Evolutionary conservation across 805 yeast species (phyloP).

Genomic region (Vanderwaltozyma yarrowii): DNA sequence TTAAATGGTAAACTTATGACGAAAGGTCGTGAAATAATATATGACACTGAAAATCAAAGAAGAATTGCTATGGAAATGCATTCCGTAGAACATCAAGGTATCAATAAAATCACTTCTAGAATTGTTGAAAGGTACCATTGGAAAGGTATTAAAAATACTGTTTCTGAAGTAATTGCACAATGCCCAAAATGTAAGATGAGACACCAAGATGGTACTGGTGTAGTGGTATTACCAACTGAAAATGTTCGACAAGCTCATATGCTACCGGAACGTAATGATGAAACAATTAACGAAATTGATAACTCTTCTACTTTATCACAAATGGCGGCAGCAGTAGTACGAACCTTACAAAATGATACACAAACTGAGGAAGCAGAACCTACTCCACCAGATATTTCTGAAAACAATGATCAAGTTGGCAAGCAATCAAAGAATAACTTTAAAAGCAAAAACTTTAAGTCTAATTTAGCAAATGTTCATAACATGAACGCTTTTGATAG

Average conservation of each 20-base stretch:
- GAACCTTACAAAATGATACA: slow-evolving; percentile 12
- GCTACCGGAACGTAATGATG: slow-evolving; percentile 9
- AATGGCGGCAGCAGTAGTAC: slow-evolving; percentile 23
- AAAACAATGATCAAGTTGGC: background rate
- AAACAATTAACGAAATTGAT: slow-evolving; percentile 7
- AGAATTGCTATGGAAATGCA: slow-evolving; percentile 68
- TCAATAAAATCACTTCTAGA: slow-evolving; percentile 72
- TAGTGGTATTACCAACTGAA: slow-evolving; percentile 17
- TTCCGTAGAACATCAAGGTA: slow-evolving; percentile 66
- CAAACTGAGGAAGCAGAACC: slow-evolving; percentile 4
- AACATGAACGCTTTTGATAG: slow-evolving; percentile 21
- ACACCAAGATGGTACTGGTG: slow-evolving; percentile 26
- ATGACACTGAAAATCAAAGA: slow-evolving; percentile 63
- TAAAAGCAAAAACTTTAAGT: background rate
- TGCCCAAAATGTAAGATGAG: slow-evolving; percentile 65
- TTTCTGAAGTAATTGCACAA: slow-evolving; percentile 61
- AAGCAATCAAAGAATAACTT: background rate
- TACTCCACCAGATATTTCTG: slow-evolving; percentile 8
- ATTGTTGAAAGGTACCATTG: slow-evolving; percentile 80
- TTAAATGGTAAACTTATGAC: slow-evolving; percentile 63
- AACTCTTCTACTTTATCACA: slow-evolving; percentile 13
- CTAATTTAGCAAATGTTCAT: slow-evolving; percentile 3
- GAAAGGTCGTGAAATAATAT: slow-evolving; percentile 74
- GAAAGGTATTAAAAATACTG: slow-evolving; percentile 85
- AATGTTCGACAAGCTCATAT: slow-evolving; percentile 20